Evolutionary conservation across 176 grass and related monocot genomes (phyloP), one percentile per base, ranked within the genome.

Genomic region (Zoysia pacifica): DNA sequence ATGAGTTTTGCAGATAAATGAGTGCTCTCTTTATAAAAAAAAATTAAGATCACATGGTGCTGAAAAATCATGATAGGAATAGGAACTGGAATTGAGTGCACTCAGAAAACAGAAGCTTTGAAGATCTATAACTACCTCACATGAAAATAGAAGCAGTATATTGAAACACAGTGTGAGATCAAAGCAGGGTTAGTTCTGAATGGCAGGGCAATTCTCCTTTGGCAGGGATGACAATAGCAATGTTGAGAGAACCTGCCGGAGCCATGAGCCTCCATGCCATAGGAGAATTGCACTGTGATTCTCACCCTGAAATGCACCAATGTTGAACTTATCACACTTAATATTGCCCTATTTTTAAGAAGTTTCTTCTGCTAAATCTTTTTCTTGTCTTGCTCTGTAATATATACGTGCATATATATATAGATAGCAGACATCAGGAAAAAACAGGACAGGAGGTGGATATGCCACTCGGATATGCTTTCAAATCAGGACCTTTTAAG

Each of bases 201-300:
- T 92, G 73, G 85, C 93, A 96, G 90, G 90, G 87, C 90, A 86
- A 85, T 87, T 96, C 87, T 96, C 90, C 87, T 92, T 96, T 92
- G 90, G 90, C 82, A 90, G 43, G 53, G 69, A 72, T 14, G 44
- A 42, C 42, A 78, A 80, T 59, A 49, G 18, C 1, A 47, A 4
- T 28, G 11, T 47, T 15, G 11, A 44, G 12, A 6, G 44, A 45
- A 6, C 35, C 48, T 49, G 7, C 48, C 11, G 48, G 48, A 28
- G 48, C 58, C n/a, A 65, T n/a, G 18, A 39, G 70, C 45, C 46
- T 47, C 75, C 86, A 88, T 83, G 81, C 86, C 86, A 88, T 62
- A 74, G 80, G 75, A 88, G 80, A 88, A 72, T 62, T 60, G 86
- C 86, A 79, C 86, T 83, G 86, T 83, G 69, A 83, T 88, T 88